phyloP scores from a whole-genome alignment of 1,284 basidiomycete genomes.

The Melampsora larici-populina region DNA sequence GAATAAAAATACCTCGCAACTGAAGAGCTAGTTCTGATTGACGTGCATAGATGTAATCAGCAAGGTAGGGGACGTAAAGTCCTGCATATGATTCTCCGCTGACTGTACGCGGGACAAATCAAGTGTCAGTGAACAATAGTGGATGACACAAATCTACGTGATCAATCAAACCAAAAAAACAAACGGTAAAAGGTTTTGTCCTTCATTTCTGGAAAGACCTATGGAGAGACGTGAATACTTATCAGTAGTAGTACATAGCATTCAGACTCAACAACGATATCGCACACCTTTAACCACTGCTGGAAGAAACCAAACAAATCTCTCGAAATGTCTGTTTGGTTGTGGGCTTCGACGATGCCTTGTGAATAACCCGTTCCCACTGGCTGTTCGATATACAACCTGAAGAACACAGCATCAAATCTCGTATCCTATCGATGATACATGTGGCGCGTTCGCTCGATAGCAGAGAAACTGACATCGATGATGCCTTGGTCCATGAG shows the following conservation, averaged over 20 bases:
- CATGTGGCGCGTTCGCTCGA: too few species aligned
- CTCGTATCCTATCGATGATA: too few species aligned
- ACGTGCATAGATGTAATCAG: conserved; percentile 28
- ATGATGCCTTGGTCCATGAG: conserved; percentile 32
- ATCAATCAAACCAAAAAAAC: background rate
- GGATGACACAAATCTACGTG: background rate
- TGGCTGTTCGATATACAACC: conserved; percentile 35
- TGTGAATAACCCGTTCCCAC: conserved; percentile 27
- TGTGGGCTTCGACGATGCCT: conserved; percentile 6
- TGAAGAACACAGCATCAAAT: background rate
- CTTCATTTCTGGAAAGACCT: conserved; percentile 41
- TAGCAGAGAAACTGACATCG: background rate
- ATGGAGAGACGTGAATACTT: background rate
- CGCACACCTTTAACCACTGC: conserved; percentile 24
- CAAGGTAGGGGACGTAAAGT: conserved; percentile 31
- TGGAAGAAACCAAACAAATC: conserved; percentile 33
- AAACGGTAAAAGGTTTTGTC: conserved; percentile 34
- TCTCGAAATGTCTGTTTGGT: conserved; percentile 27
- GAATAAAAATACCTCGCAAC: conserved; percentile 16
- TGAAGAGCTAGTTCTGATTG: conserved; percentile 19
- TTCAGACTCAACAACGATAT: background rate
- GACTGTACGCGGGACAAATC: background rate
- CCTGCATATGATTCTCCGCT: conserved; percentile 40
- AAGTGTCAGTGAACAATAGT: too few species aligned
- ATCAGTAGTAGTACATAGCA: background rate